Base-by-base conservation (phyloP, 148 eudicot species). In the Rhododendron kiyosumense region DNA sequence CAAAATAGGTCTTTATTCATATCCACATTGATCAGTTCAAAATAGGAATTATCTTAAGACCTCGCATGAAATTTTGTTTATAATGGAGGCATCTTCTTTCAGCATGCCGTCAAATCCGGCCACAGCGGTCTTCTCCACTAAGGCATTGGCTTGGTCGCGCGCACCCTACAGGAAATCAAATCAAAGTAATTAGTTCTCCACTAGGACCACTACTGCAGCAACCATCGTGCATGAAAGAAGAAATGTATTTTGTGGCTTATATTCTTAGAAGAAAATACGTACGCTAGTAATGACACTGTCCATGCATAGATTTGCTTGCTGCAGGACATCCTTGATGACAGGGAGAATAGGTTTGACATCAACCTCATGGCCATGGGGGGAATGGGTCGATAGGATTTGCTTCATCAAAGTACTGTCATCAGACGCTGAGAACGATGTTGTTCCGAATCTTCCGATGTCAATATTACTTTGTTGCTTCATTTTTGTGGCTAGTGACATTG, bases 61-160 rank as follows among this genome's bases (percentile, higher is more conserved):
- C 97, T 96, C 99, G 82, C 95, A 91, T 8, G 94, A 93, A 77
- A 93, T 88, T 87, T 93, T 96, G 73, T 96, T 94, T 18, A 92
- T 89, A 83, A 92, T 84, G 85, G 80, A 90, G 82, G 98, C 93
- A 73, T 93, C 81, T 36, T 87, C 91, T 78, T 94, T 98, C 46
- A 88, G 92, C 87, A 94, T 90, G 24, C 90, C 93, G 79, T 93
- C 98, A 69, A 84, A 59, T 46, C 84, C 90, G 54, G 82, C 83
- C 78, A 85, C 81, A 85, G 84, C 77, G 17, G 89, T 87, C 88
- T 88, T 92, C 51, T 89, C 94, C 54, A 88, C 95, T 77, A 89
- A 24, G 22, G 86, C 32, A 6, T 87, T 88, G 24, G 41, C 54
- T 7, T 77, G 86, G 51, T 59, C 88, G 30, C 36, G 90, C 30